Conservation (phyloP, 768 basidiomycete species). For the Tylopilus sp. region DNA sequence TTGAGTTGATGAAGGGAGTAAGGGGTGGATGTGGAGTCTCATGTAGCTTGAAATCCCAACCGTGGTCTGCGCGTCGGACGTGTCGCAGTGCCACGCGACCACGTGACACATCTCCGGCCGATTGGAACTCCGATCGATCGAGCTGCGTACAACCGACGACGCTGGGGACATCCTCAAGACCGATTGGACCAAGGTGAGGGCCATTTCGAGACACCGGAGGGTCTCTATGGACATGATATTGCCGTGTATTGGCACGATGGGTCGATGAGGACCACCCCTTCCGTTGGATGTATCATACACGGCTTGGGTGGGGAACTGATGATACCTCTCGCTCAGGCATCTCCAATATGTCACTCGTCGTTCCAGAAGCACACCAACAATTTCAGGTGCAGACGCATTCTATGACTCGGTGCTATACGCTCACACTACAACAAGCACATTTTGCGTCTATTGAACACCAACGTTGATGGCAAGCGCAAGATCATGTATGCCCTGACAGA, state of each 20-base stretch:
- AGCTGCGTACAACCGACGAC: slow-evolving; percentile 6
- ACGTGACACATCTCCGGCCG: slow-evolving; percentile 16
- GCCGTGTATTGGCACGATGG: not conserved
- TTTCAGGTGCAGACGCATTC: slow-evolving; percentile 65
- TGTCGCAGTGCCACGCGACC: slow-evolving; percentile 15
- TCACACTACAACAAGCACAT: slow-evolving; percentile 69
- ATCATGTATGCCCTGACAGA: slow-evolving; percentile 99
- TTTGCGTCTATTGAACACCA: slow-evolving; percentile 98
- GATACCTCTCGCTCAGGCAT: slow-evolving; percentile 2
- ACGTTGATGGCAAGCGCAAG: slow-evolving; percentile 99
- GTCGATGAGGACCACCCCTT: not conserved
- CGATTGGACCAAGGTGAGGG: slow-evolving; percentile 26
- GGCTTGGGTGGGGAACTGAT: slow-evolving; percentile 17
- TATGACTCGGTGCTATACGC: not conserved
- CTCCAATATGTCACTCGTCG: slow-evolving; percentile 87
- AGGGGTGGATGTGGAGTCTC: slow-evolving; percentile 5
- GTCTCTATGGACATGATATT: not conserved
- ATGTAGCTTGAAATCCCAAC: slow-evolving; percentile 19
- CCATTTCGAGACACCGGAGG: not conserved
- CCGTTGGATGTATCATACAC: slow-evolving; percentile 19
- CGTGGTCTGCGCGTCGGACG: slow-evolving; percentile 16
- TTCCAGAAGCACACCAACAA: slow-evolving; percentile 92
- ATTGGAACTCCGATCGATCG: slow-evolving; percentile 26
- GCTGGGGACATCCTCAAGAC: slow-evolving; percentile 18
- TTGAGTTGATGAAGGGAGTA: slow-evolving; percentile 9